A percentile compares a stretch with the other conserved stretches of the same genome.
Evolutionary conservation across 1,284 basidiomycete genomes (phyloP).

Genomic region (Takashimella koratensis): DNA sequence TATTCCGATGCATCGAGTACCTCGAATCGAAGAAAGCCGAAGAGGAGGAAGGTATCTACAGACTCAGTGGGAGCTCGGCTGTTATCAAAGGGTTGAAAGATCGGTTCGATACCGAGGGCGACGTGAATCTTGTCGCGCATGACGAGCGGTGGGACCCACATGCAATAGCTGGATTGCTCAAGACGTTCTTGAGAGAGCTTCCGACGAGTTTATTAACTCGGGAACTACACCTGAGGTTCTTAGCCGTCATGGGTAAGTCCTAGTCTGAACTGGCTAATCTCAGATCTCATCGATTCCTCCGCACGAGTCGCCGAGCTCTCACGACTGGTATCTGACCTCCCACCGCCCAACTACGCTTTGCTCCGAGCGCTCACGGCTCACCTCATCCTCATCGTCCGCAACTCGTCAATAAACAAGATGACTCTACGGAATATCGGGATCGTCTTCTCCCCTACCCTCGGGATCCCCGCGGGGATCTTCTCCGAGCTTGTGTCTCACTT

Average conservation of each 20-base stretch:
- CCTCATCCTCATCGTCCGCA: constrained; percentile 89
- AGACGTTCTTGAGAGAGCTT: constrained; percentile 83
- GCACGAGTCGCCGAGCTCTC: constrained; percentile 85
- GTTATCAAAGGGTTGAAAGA: constrained; percentile 93
- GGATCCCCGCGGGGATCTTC: constrained; percentile 91
- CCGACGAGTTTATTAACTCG: constrained; percentile 87
- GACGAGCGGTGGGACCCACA: constrained; percentile 94
- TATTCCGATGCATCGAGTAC: constrained; percentile 90
- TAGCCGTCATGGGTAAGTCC: constrained; percentile 80
- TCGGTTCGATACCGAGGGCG: constrained; percentile 90
- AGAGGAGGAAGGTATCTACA: constrained; percentile 96
- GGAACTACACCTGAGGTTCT: constrained; percentile 80
- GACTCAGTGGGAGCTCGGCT: constrained; percentile 84
- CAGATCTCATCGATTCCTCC: constrained; percentile 81
- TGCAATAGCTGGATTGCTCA: constrained; percentile 87
- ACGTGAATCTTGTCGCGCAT: constrained; percentile 75
- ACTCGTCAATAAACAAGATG: constrained; percentile 93
- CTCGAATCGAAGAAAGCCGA: constrained; percentile 86
- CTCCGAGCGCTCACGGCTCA: constrained; percentile 92
- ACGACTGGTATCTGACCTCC: constrained; percentile 77
- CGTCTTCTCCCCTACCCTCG: constrained; percentile 91
- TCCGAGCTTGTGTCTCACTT: constrained; percentile 88
- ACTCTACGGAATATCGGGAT: constrained; percentile 98
- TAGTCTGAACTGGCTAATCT: neutral
- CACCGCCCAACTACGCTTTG: constrained; percentile 88